phyloP scores from a whole-genome alignment of 1,284 basidiomycete genomes.

The Schizophyllum commune region DNA sequence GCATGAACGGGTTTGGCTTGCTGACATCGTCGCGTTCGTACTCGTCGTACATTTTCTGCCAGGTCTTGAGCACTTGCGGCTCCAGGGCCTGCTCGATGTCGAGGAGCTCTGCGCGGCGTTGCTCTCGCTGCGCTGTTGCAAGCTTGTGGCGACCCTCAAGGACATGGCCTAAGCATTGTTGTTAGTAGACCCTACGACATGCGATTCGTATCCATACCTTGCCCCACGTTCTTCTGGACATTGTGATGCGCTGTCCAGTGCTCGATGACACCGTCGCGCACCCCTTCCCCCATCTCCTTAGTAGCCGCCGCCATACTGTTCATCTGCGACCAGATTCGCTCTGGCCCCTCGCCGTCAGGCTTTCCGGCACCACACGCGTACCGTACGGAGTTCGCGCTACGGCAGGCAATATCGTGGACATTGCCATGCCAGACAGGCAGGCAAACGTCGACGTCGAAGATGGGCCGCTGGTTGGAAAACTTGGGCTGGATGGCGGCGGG shows the following conservation, averaged over 20 bases:
- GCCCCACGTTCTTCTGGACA: conserved; percentile 18
- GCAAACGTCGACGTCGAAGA: neutral
- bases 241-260: conserved; percentile 22
- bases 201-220: too few relatives aligned
- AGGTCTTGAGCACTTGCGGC: neutral
- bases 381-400: neutral
- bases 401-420: conserved; percentile 1
- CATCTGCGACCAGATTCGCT: conserved; percentile 19
- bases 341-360: conserved; percentile 22
- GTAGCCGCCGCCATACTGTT: conserved; percentile 19
- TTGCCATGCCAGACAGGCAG: conserved; percentile 2
- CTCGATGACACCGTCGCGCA: conserved; percentile 19
- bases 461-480: too few relatives aligned
- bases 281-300: conserved; percentile 20
- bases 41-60: neutral
- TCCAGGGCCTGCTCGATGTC: neutral
- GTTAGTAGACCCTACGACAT: too few relatives aligned
- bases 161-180: too few relatives aligned
- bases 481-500: conserved; percentile 5
- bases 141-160: neutral
- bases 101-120: neutral
- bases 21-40: neutral
- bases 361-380: conserved; percentile 8
- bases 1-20: neutral
- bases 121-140: neutral